Base-by-base conservation (phyloP, 345 rosid genomes). In the Gossypium herbaceum region DNA sequence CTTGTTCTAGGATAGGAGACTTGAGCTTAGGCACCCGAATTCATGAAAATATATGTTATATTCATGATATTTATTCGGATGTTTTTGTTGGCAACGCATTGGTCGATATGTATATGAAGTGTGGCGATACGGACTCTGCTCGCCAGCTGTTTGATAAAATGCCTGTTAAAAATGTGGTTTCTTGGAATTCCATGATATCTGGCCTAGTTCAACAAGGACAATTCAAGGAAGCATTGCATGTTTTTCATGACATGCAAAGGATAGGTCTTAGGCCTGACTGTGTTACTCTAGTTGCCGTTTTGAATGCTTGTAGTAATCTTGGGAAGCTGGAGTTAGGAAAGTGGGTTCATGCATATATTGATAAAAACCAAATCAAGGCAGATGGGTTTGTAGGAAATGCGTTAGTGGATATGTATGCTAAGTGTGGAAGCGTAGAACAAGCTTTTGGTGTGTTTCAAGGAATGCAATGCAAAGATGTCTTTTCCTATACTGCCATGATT, bases 171-270 rank as follows among this genome's bases (percentile, higher is more conserved):
- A 86, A 86, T 50, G 83, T 79, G 10, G 85, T 86, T 74, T 83
- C 90, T 19, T 88, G 90, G 88, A 86, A 85, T 76, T 83, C 87
- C 41, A 73, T 88, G 90, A 83, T 88, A 63, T 76, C 80, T 54
- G 88, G 87, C 12, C 80, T 82, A 0, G 82, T 85, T 71, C 87
- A 80, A 63, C 83, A 82, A 65, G 86, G 88, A 17, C 79, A 83
- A 20, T 88, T 55, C 57, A 84, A 75, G 74, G 87, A 85, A 75
- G 86, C 87, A 13, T 75, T 88, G 56, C 59, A 60, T 9, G 73
- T 76, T 16, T 86, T 83, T 25, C 57, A 63, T 57, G 47, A 72
- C 22, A 88, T 85, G 92, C 88, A 81, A 58, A 73, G 48, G 20
- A n/a, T 34, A 24, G 79, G 87, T 65, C 34, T 82, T 10, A 77